Percentiles rank a stretch among this genome's conserved stretches.
Evolutionary conservation across 352 stramenopile genomes (phyloP).

Genomic region (Phytophthora brassicae): DNA sequence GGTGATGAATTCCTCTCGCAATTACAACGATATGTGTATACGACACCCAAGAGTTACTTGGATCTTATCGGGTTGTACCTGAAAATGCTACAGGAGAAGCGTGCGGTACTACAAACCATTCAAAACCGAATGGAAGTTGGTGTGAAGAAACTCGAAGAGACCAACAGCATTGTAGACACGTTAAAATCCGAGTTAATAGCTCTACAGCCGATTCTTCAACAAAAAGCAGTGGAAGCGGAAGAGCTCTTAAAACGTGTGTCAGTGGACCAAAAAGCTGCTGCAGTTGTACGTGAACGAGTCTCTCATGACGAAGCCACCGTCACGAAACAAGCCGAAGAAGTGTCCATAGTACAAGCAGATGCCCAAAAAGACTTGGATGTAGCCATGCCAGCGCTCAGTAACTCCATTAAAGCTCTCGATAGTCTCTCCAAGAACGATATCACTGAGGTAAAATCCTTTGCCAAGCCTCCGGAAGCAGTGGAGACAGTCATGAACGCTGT

Average conservation of each 20-base stretch:
- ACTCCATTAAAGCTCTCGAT: conserved; percentile 89
- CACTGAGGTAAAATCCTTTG: conserved; percentile 94
- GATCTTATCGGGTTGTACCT: conserved; percentile 95
- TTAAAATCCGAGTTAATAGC: conserved; percentile 91
- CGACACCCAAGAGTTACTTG: conserved; percentile 96
- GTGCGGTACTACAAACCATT: conserved; percentile 77
- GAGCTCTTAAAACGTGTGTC: conserved; percentile 92
- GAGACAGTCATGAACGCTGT: conserved; percentile 95
- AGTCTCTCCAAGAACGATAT: conserved; percentile 93
- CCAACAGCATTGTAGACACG: conserved; percentile 92
- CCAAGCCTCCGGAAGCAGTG: conserved; percentile 90
- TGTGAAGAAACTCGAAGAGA: conserved; percentile 94
- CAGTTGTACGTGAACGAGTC: conserved; percentile 85
- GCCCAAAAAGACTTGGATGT: conserved; percentile 93
- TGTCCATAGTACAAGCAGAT: conserved; percentile 89
- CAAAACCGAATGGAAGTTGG: conserved; percentile 91
- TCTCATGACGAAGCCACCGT: conserved; percentile 91
- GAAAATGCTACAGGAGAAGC: conserved; percentile 91
- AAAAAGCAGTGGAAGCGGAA: conserved; percentile 90
- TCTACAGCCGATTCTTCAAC: conserved; percentile 91
- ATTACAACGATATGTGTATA: conserved; percentile 92
- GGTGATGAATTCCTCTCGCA: conserved; percentile 89
- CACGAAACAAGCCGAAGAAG: conserved; percentile 90
- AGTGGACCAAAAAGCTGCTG: conserved; percentile 91
- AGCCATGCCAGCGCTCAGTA: conserved; percentile 90